Base-by-base conservation (phyloP, 225 moss, liverwort and hornwort species). In the Polytrichum formosum region DNA sequence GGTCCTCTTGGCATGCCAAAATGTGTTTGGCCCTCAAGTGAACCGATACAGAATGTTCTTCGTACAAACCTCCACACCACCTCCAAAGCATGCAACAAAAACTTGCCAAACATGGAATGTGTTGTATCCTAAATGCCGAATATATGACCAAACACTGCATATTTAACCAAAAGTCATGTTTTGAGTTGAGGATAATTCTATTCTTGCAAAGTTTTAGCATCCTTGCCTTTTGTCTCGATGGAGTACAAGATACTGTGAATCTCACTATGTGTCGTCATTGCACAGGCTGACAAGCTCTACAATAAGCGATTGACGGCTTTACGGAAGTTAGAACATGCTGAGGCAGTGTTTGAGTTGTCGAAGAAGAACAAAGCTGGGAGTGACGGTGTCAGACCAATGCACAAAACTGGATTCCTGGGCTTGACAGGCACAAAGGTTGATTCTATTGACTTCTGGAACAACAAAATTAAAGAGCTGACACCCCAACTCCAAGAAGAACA, bases 291-390 rank as follows among this genome's bases (percentile, higher is more conserved):
- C 27, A 87, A 93, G 53, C 0, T 86, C 1, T 97, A 86, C 66
- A 23, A 55, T 7, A 18, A 90, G 5, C 84, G 91, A 35, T 89
- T 90, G 69, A 55, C 84, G 0, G 89, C 90, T 5, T 73, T 90
- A 67, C 70, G 79, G 3, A 97, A 93, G 70, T 71, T 97, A 25
- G 96, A 85, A 30, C 96, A 91, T 8, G 90, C 84, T 2, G 93
- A 91, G 79, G 93, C 90, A 2, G 87, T 82, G 0, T 88, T 28
- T 56, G 87, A 89, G 28, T 18, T 74, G 55, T 92, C 93, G 1
- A 91, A 92, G 75, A 69, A 74, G 29, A 83, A 5, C 16, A 46
- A 64, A 28, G 66, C 31, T 8, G 67, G 55, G 0, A 27, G 61
- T 0, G 90, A 84, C 0, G 87, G 79, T 9, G 72, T 66, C 18